Base-by-base conservation (phyloP, 768 basidiomycete species). In the Tulasnella sp. region DNA sequence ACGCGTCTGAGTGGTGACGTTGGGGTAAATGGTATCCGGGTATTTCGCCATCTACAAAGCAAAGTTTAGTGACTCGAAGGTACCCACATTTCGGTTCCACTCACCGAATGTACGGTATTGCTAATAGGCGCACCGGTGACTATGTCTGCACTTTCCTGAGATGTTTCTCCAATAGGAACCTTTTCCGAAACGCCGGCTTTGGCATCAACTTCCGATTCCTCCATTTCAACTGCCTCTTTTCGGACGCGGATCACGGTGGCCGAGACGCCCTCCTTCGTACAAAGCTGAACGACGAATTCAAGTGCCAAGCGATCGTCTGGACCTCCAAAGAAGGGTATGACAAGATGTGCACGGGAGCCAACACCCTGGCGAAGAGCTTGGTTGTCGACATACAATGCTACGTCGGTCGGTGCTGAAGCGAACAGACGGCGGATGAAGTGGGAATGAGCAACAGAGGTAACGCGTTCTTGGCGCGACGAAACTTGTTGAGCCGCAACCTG, bases 291-390 rank as follows among this genome's bases (percentile, higher is more conserved):
- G 3, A 89, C 78, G 64, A 98, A 80, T 29, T 77, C 71, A 25
- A 98, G 71, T 0, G 89, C 88, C 19, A 90, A 74, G 0, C 96
- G 80, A 67, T 97, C 94, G 66, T 99, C 94, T 0, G 89, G 82
- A 0, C 94, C 94, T 35, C 94, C 94, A 66, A 90, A 86, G 79
- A 94, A 97, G 0, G 93, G 87, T 39, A 92, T 66, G 67, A 93
- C 80, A 27, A 97, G 65, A 61, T 87, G 86, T 59, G 83, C 74
- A 23, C 39, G 34, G 14, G 48, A 52, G 4, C 57, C 60, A 25
- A 46, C 34, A 36, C 1, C 27, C 39, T 36, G 35, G 3, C 41
- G 35, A 14, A 37, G n/a, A 17, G 35, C 39, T 36, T 34, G 83
- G 23, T 83, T 74, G 67, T 97, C 94, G 58, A 96, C 77, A 67